These are phyloP conservation scores for Pythium scleroteichum DNA, from an alignment of 352 stramenopile genomes.

Conservation along the genomic window DNA sequence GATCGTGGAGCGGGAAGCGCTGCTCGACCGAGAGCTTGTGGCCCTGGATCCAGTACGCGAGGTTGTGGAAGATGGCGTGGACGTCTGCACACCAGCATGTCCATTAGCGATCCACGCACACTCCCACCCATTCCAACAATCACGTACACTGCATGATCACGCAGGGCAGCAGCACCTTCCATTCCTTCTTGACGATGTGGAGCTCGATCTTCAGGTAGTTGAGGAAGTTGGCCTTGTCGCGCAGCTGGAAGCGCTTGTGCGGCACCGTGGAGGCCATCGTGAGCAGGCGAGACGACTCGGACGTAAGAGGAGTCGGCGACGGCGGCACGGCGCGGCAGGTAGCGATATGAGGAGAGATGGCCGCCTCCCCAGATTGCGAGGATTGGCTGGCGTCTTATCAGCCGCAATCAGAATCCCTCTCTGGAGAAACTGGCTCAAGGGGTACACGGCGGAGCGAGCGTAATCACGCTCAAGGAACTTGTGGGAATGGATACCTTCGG, in stretches of 20 bases:
- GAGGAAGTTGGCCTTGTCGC: conserved; percentile 53
- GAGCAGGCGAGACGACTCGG: not conserved
- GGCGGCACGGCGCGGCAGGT: not conserved
- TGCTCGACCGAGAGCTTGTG: conserved; percentile 64
- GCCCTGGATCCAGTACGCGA: conserved; percentile 84
- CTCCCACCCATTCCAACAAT: too few relatives aligned
- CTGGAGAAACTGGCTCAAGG: not conserved
- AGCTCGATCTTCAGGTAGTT: conserved; percentile 71
- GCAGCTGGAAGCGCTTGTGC: conserved; percentile 48
- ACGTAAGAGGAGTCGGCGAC: conserved; percentile 2
- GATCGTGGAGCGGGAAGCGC: conserved; percentile 72
- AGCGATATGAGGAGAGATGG: not conserved
- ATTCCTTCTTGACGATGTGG: conserved; percentile 58
- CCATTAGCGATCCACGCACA: too few relatives aligned
- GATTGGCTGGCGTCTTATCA: conserved; percentile 14
- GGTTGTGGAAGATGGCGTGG: conserved; percentile 84
- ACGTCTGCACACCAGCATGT: conserved; percentile 38
- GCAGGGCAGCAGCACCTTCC: conserved; percentile 74
- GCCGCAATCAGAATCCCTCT: conserved; percentile 15
- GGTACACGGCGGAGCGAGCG: not conserved
- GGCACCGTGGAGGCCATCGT: not conserved
- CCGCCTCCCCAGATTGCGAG: conserved; percentile 7
- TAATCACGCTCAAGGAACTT: not conserved
- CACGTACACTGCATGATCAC: conserved; percentile 81
- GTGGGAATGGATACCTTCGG: not conserved